Evolutionary conservation across 2,329 filamentous ascomycete species (phyloP).

Genomic region (Pseudogymnoascus sp.): DNA sequence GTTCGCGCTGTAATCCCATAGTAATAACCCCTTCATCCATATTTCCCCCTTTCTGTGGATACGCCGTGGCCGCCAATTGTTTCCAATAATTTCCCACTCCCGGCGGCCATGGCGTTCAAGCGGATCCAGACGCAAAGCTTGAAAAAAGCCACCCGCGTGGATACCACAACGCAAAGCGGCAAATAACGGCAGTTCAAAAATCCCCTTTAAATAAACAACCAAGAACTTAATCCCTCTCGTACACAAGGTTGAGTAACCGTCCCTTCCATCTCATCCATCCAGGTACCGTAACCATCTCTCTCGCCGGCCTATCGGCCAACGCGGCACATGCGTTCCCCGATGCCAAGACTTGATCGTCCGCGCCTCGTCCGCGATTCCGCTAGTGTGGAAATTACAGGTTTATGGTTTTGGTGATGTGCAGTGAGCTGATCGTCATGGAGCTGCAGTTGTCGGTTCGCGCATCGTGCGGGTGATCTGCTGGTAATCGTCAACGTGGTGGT

Average conservation of each 20-base stretch:
- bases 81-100: no score
- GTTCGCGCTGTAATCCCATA: not conserved
- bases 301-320: not conserved
- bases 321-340: not conserved
- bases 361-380: not conserved
- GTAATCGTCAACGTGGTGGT: not conserved
- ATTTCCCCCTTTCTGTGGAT: no score
- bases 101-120: not conserved
- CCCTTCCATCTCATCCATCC: no score
- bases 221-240: no score
- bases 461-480: not conserved
- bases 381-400: not conserved
- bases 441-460: not conserved
- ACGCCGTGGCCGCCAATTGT: not conserved
- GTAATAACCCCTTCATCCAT: not conserved
- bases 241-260: no score
- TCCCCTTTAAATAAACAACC: no score
- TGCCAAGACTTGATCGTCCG: not conserved
- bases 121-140: not conserved
- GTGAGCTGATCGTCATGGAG: not conserved
- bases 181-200: not conserved
- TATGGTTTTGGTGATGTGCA: not conserved
- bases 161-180: not conserved
- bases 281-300: not conserved
- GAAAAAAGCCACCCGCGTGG: not conserved